Evolutionary conservation across 2,329 filamentous ascomycete genomes (phyloP).

Genomic region (Xylariaceae sp.): DNA sequence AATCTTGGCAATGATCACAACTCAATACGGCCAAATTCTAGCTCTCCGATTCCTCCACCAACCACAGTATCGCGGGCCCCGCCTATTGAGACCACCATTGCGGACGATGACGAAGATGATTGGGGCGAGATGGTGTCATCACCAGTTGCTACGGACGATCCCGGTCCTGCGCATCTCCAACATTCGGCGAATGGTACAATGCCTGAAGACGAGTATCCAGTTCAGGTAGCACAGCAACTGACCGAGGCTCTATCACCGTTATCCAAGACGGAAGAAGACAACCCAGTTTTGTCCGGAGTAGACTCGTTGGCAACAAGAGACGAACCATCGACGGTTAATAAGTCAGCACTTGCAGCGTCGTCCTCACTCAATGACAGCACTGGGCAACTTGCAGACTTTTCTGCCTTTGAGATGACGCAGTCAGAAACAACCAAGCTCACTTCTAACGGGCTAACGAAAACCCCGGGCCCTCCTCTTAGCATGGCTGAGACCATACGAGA

Average conservation of each 20-base stretch:
- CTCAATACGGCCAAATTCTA: not conserved
- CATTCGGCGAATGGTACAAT: not conserved
- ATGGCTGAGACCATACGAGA: no score
- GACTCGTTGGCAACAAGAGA: not conserved
- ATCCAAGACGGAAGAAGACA: not conserved
- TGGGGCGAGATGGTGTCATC: slow-evolving; percentile 61
- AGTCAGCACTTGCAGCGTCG: not conserved
- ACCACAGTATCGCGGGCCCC: not conserved
- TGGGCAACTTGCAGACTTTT: slow-evolving; percentile 18
- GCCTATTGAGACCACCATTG: slow-evolving; percentile 1
- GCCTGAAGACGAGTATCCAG: not conserved
- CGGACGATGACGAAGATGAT: slow-evolving; percentile 49
- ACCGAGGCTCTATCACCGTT: not conserved
- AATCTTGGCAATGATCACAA: slow-evolving; percentile 9
- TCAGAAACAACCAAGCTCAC: not conserved
- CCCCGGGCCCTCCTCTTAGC: not conserved
- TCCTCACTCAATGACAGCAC: not conserved
- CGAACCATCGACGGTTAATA: not conserved
- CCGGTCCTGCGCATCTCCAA: no score
- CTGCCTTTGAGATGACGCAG: slow-evolving; percentile 20
- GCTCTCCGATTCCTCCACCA: not conserved
- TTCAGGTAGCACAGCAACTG: not conserved
- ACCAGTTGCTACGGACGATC: slow-evolving; percentile 23
- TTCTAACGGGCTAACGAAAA: not conserved
- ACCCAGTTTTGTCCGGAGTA: not conserved